Base-by-base conservation (phyloP, 2,329 filamentous ascomycete genomes). In the Xylariaceae sp. region DNA sequence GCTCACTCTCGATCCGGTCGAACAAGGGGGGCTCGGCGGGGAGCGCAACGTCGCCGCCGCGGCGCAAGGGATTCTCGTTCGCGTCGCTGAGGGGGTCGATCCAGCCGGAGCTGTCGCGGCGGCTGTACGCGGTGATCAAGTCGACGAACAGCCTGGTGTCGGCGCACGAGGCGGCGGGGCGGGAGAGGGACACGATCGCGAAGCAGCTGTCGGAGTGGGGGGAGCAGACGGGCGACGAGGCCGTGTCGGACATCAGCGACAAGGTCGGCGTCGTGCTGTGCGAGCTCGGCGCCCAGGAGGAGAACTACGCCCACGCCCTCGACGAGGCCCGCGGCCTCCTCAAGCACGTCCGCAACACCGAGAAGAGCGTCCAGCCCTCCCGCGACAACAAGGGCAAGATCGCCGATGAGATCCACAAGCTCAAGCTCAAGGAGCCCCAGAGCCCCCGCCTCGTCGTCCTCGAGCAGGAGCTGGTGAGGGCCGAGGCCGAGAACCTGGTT, bases 181-280 rank as follows among this genome's bases (percentile, higher is more conserved):
- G 89, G 57, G 93, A 97, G 78, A 90, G 92, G 54, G 77, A 91
- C 58, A 85, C 86, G 48, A 92, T 98, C 68, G 95, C 93, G 16
- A 86, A 87, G 10, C 93, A 98, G 78, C 85, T 99, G 44, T 96
- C 91, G 7, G 93, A 98, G 65, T 99, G 95, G 95, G 95, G 95
- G 55, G 93, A 98, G 77, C 85, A 90, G 57, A 97, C 93, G 1
- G 84, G 86, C 50, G 95, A 99, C 69, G 91, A 96, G 59, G 86
- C 87, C 49, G 81, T 98, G 68, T 91, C 86, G 50, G 95, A 98
- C 71, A 84, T 99, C 65, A 92, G 90, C 56, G 95, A 98, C 81
- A 99, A 99, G 81, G 82, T 99, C 50, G 95, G 92, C 49, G 93
- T 98, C 40, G 79, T 99, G 67, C 80, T 99, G 57, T 89, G 90